Conservation (phyloP, 352 stramenopile genomes). For the Globisporangium viniferum region DNA sequence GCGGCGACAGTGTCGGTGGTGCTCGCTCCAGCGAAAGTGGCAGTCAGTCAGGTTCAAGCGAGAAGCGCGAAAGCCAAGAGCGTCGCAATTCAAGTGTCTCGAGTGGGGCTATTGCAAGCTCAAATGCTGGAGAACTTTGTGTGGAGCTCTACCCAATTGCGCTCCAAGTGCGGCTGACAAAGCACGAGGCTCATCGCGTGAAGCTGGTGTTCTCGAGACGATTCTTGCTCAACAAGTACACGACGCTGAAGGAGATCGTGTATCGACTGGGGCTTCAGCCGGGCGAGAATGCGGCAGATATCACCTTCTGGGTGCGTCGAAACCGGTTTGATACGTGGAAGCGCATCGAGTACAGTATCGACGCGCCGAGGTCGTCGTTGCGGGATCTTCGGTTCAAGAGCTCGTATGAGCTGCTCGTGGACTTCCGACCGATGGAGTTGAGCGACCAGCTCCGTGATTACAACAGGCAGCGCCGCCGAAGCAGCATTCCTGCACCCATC, state of each 20-base stretch:
- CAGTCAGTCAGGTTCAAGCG: not conserved
- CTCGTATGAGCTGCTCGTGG: constrained; percentile 59
- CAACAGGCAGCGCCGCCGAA: constrained; percentile 21
- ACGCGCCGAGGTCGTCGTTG: constrained; percentile 37
- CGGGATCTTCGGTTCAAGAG: constrained; percentile 41
- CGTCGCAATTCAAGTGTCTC: not conserved
- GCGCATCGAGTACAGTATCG: constrained; percentile 51
- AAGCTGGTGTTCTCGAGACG: constrained; percentile 51
- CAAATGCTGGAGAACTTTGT: not conserved
- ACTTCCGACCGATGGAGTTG: constrained; percentile 49
- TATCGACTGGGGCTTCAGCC: constrained; percentile 49
- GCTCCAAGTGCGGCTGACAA: constrained; percentile 52
- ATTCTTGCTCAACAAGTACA: constrained; percentile 36
- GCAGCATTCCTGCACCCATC: constrained; percentile 18
- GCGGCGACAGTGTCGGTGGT: not conserved
- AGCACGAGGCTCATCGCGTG: constrained; percentile 53
- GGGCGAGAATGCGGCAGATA: constrained; percentile 48
- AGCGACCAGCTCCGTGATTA: constrained; percentile 23
- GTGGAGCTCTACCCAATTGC: constrained; percentile 58
- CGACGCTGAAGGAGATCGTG: constrained; percentile 57
- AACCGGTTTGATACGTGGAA: constrained; percentile 55
- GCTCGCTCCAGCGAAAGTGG: not conserved
- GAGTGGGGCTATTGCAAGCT: not conserved
- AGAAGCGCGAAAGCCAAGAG: not conserved
- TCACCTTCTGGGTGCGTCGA: constrained; percentile 63